Evolutionary conservation across 1,284 basidiomycete genomes (phyloP).

Genomic region (Irpex rosettiformis): DNA sequence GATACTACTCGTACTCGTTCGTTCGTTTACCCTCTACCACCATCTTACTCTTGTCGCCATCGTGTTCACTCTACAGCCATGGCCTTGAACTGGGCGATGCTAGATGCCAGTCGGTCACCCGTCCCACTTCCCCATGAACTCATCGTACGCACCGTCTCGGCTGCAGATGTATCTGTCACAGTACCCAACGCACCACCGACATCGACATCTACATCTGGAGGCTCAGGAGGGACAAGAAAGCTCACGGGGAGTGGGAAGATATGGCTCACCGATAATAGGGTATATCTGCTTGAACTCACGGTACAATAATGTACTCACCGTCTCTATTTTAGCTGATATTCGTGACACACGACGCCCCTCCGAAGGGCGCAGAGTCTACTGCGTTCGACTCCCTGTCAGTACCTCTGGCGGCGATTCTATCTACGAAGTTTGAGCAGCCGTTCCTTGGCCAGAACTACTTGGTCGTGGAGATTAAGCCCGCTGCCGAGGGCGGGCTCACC

Average conservation of each 20-base stretch:
- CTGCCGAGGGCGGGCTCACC: constrained; percentile 59
- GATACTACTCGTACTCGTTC: background rate
- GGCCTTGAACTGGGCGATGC: constrained; percentile 78
- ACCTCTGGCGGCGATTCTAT: constrained; percentile 60
- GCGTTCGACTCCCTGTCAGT: constrained; percentile 54
- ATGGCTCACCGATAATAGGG: constrained; percentile 69
- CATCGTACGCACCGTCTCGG: constrained; percentile 51
- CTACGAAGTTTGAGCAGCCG: constrained; percentile 73
- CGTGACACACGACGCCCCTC: constrained; percentile 34
- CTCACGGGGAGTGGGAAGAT: constrained; percentile 56
- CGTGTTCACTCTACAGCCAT: constrained; percentile 31
- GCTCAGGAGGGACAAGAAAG: constrained; percentile 50
- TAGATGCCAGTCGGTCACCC: constrained; percentile 52
- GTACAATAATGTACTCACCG: background rate
- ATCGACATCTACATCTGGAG: constrained; percentile 39
- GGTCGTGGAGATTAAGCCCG: constrained; percentile 60
- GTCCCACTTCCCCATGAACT: constrained; percentile 64
- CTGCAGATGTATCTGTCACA: constrained; percentile 52
- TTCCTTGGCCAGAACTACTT: constrained; percentile 68
- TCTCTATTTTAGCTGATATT: constrained; percentile 56
- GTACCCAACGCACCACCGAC: constrained; percentile 53
- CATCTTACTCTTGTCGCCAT: background rate
- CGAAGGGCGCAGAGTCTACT: constrained; percentile 25
- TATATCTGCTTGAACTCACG: constrained; percentile 32
- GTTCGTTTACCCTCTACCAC: background rate